Evolutionary conservation across 768 basidiomycete species (phyloP), one percentile per base, ranked within the genome.

Genomic region (Mycena indigotica): DNA sequence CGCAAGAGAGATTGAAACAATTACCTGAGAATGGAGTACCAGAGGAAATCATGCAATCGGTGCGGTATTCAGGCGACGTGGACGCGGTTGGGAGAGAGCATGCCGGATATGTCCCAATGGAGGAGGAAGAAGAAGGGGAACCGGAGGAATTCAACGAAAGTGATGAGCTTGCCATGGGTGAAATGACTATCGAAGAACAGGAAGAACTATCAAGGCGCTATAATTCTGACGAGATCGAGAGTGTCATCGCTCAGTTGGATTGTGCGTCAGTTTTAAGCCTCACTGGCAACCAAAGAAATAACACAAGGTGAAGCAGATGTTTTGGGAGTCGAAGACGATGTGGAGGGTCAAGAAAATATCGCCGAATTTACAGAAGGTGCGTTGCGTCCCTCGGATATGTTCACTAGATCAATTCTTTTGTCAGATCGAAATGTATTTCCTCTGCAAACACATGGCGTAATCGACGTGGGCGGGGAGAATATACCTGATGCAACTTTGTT

Each of bases 101-200:
- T 32, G 55, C 26, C 1, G 60, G 60, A 25, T 61, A 63, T 44
- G 55, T 63, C 5, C 52, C 50, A 1, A 10, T 5, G 2, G 57
- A 56, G 13, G 50, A 21, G 2, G 40, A 28, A 1, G 45, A 50
- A 6, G 45, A 49, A 0, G 56, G 64, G 28, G 52, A 29, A 10
- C 13, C 16, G 6, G 23, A 6, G 5, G 21, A 12, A n/a, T n/a
- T n/a, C n/a, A n/a, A n/a, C n/a, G n/a, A n/a, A n/a, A n/a, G n/a
- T n/a, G n/a, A n/a, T n/a, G n/a, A n/a, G n/a, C n/a, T n/a, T n/a
- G n/a, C n/a, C n/a, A n/a, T n/a, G n/a, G n/a, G n/a, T n/a, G n/a
- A n/a, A n/a, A n/a, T n/a, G n/a, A n/a, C n/a, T n/a, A n/a, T n/a
- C n/a, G n/a, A n/a, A n/a, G n/a, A n/a, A n/a, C n/a, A n/a, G n/a